phyloP scores from a whole-genome alignment of 345 rosid species.

The Ailanthus altissimus region DNA sequence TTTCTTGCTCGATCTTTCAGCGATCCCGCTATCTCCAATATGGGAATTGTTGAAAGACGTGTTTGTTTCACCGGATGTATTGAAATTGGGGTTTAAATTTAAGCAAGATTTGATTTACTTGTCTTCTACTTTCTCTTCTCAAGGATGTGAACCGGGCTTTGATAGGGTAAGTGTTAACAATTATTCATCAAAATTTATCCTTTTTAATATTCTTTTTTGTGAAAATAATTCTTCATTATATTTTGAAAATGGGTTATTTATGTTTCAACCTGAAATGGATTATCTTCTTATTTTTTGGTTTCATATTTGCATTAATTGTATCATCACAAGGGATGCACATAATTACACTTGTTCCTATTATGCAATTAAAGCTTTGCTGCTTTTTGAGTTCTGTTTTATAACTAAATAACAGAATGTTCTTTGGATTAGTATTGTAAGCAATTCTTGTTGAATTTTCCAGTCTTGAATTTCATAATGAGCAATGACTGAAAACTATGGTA shows the following conservation, averaged over 20 bases:
- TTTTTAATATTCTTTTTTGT: not conserved
- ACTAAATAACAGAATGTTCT: not conserved
- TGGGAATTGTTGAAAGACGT: slow-evolving; percentile 65
- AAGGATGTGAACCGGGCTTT: slow-evolving; percentile 67
- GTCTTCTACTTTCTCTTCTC: slow-evolving; percentile 71
- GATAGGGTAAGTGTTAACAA: slow-evolving; percentile 46
- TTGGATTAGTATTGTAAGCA: not conserved
- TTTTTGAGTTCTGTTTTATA: not conserved
- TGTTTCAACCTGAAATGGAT: no score
- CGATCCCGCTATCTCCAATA: slow-evolving; percentile 52
- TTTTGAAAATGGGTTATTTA: not conserved
- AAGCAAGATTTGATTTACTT: slow-evolving; percentile 84
- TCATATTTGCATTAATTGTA: no score
- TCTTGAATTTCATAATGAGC: not conserved
- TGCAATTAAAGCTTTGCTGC: not conserved
- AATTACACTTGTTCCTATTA: not conserved
- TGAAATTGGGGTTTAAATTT: slow-evolving; percentile 80
- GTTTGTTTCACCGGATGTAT: slow-evolving; percentile 65
- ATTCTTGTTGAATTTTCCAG: not conserved
- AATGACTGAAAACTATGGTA: not conserved
- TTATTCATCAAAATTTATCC: not conserved
- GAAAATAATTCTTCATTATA: not conserved
- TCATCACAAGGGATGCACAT: no score
- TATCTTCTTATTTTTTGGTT: no score
- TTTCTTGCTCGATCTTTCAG: slow-evolving; percentile 67